These are phyloP conservation scores for Curvularia spicifera DNA, from an alignment of 2,329 filamentous ascomycete genomes.

Conservation along the genomic window DNA sequence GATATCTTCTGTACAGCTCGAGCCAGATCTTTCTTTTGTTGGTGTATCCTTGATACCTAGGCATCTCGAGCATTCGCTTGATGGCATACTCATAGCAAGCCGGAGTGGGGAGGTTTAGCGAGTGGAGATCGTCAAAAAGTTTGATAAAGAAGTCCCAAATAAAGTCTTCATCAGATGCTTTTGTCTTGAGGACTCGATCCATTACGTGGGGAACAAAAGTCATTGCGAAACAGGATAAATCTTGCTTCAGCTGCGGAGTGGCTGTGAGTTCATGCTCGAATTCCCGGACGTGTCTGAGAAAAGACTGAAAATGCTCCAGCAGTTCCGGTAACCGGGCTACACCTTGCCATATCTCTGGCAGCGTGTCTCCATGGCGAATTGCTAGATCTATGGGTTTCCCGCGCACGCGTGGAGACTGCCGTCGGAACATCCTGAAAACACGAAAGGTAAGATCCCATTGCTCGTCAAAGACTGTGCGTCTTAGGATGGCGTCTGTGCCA, in stretches of 20 bases:
- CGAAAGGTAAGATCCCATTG: slow-evolving; percentile 47
- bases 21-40: slow-evolving; percentile 36
- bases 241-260: slow-evolving; percentile 20
- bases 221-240: slow-evolving; percentile 31
- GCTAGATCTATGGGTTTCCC: neutral
- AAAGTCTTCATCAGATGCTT: slow-evolving; percentile 31
- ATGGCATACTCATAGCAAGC: slow-evolving; percentile 40
- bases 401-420: slow-evolving; percentile 9
- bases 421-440: slow-evolving; percentile 33
- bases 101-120: slow-evolving; percentile 25
- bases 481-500: slow-evolving; percentile 42
- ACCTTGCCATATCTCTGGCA: slow-evolving; percentile 36
- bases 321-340: slow-evolving; percentile 35
- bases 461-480: slow-evolving; percentile 37
- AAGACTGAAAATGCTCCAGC: slow-evolving; percentile 33
- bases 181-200: slow-evolving; percentile 27
- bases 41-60: slow-evolving; percentile 37
- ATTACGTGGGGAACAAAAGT: slow-evolving; percentile 41
- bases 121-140: slow-evolving; percentile 34
- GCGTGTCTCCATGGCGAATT: slow-evolving; percentile 17
- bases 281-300: slow-evolving; percentile 35
- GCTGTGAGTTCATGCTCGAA: slow-evolving; percentile 32
- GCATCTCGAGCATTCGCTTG: slow-evolving; percentile 31
- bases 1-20: slow-evolving; percentile 36
- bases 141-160: slow-evolving; percentile 36